These are phyloP conservation scores for Hymenoscyphus fraxineus DNA, from an alignment of 2,329 filamentous ascomycete genomes.

Conservation along the genomic window DNA sequence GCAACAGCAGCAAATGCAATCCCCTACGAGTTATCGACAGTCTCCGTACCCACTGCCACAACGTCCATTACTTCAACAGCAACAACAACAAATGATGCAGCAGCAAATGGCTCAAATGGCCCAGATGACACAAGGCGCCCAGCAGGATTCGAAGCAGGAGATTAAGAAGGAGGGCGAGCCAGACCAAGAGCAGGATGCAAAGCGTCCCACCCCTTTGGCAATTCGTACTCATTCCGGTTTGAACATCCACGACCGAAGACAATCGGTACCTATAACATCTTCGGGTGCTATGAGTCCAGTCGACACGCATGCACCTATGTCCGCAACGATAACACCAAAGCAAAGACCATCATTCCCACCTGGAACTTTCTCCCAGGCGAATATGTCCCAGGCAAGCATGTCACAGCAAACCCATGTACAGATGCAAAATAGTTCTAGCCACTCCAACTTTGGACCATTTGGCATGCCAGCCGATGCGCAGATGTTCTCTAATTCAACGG, in stretches of 20 bases:
- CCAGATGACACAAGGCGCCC: not conserved
- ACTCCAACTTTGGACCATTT: conserved; percentile 37
- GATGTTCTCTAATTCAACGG: conserved; percentile 45
- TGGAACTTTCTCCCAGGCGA: conserved; percentile 21
- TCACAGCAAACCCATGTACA: conserved; percentile 10
- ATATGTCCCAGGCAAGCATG: conserved; percentile 12
- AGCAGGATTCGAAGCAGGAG: not conserved
- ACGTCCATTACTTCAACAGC: conserved; percentile 27
- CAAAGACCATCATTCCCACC: conserved; percentile 25
- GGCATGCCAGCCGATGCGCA: conserved; percentile 51
- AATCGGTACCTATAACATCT: conserved; percentile 40
- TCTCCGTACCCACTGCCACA: conserved; percentile 39
- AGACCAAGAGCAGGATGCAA: conserved; percentile 31
- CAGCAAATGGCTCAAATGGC: not conserved
- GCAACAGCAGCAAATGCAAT: conserved; percentile 1
- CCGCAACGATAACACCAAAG: conserved; percentile 7
- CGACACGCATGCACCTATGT: conserved; percentile 7
- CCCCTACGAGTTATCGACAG: conserved; percentile 36
- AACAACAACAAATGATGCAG: conserved; percentile 16
- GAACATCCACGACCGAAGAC: conserved; percentile 31
- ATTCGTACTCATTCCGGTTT: not conserved
- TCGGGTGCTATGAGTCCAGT: conserved; percentile 11
- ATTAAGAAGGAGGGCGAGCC: not conserved
- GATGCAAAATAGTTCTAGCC: conserved; percentile 6
- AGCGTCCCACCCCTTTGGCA: conserved; percentile 11